These are phyloP conservation scores for Globisporangium nagaii DNA, from an alignment of 352 stramenopile genomes.

Conservation along the genomic window DNA sequence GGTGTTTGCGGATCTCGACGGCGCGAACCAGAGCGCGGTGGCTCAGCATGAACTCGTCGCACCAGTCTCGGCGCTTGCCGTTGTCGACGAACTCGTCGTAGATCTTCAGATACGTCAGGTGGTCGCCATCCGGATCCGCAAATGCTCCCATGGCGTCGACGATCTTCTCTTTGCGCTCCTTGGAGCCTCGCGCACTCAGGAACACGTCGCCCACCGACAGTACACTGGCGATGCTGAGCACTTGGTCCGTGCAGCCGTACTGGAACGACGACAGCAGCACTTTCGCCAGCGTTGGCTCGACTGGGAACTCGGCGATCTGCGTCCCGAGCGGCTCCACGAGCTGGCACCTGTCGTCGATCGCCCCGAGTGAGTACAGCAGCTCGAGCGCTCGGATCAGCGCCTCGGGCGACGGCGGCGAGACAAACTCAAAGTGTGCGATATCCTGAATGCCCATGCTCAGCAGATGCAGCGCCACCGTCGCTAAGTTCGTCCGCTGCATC, in stretches of 20 bases:
- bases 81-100: slow-evolving; percentile 74
- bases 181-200: slow-evolving; percentile 44
- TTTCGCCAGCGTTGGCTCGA: slow-evolving; percentile 88
- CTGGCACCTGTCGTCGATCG: slow-evolving; percentile 46
- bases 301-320: slow-evolving; percentile 96
- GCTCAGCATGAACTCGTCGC: slow-evolving; percentile 62
- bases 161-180: slow-evolving; percentile 66
- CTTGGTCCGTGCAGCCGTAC: slow-evolving; percentile 87
- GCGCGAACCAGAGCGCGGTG: slow-evolving; percentile 50
- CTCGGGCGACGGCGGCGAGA: slow-evolving; percentile 67
- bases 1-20: slow-evolving; percentile 59
- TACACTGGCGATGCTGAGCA: slow-evolving; percentile 95
- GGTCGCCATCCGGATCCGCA: slow-evolving; percentile 58
- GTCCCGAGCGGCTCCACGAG: slow-evolving; percentile 83
- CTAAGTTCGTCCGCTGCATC: slow-evolving; percentile 80
- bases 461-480: slow-evolving; percentile 61
- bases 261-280: slow-evolving; percentile 60
- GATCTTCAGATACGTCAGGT: slow-evolving; percentile 62
- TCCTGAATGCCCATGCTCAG: slow-evolving; percentile 86
- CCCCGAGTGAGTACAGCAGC: slow-evolving; percentile 62
- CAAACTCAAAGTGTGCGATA: slow-evolving; percentile 79
- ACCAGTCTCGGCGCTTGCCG: slow-evolving; percentile 59
- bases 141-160: slow-evolving; percentile 64
- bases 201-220: slow-evolving; percentile 91
- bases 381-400: slow-evolving; percentile 68